phyloP scores from a whole-genome alignment of 192 early-diverging fungal genomes.

The Entomortierella chlamydospora region DNA sequence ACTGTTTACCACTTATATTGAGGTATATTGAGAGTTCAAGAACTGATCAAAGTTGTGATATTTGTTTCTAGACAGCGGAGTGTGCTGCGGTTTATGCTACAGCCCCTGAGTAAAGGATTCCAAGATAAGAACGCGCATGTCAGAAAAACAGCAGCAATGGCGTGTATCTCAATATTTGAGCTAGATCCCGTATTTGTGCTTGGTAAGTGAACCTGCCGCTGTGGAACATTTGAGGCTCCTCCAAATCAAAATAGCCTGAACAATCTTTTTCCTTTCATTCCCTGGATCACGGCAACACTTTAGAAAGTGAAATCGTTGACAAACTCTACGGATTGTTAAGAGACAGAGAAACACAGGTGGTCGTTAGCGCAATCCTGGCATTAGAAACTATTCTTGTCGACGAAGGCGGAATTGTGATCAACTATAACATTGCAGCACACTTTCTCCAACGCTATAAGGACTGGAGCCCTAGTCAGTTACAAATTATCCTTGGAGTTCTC shows the following conservation, averaged over 20 bases:
- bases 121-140: slow-evolving; percentile 56
- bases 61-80: slow-evolving; percentile 23
- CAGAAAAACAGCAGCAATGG: slow-evolving; percentile 52
- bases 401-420: slow-evolving; percentile 52
- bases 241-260: too few species aligned
- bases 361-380: slow-evolving; percentile 43
- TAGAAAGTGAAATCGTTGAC: slow-evolving; percentile 55
- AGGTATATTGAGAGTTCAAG: too few species aligned
- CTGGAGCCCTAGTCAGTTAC: slow-evolving; percentile 46
- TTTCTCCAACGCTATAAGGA: slow-evolving; percentile 48
- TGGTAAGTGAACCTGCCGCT: slow-evolving; percentile 21
- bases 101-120: slow-evolving; percentile 42
- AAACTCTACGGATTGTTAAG: slow-evolving; percentile 39
- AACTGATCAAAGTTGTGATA: neutral
- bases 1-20: too few species aligned
- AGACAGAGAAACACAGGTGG: slow-evolving; percentile 52
- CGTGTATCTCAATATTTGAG: slow-evolving; percentile 50
- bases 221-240: too few species aligned
- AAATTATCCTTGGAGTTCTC: slow-evolving; percentile 41
- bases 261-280: too few species aligned
- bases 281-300: too few species aligned
- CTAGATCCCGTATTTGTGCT: slow-evolving; percentile 51
- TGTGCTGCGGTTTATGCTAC: slow-evolving; percentile 50
- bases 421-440: slow-evolving; percentile 26
- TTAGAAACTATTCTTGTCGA: slow-evolving; percentile 47